Evolutionary conservation across 1,139 yeast genomes (phyloP).

Genomic region (Nakaseomyces bracarensis): DNA sequence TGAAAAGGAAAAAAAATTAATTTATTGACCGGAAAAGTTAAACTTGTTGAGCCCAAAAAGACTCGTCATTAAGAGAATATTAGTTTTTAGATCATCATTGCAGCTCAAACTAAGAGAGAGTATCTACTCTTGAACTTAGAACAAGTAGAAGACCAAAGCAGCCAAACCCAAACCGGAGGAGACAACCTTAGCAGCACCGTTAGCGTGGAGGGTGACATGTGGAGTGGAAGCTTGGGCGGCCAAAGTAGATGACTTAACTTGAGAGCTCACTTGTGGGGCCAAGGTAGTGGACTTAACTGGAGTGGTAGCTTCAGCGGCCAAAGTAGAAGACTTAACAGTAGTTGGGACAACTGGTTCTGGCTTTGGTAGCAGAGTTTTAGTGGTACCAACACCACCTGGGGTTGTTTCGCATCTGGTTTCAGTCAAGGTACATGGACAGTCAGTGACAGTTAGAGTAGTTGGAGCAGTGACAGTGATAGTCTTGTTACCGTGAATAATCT

Average conservation of each 20-base stretch:
- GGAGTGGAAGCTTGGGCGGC: constrained; percentile 9
- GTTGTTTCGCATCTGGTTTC: constrained; percentile 12
- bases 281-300: constrained; percentile 9
- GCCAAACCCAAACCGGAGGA: constrained; percentile 9
- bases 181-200: constrained; percentile 15
- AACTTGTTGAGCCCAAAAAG: background rate
- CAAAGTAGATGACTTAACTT: constrained; percentile 9
- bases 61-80: background rate
- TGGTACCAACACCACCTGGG: constrained; percentile 2
- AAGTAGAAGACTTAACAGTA: background rate
- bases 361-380: background rate
- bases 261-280: constrained; percentile 7
- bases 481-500: constrained; percentile 37
- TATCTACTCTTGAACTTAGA: too few species aligned
- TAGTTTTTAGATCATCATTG: constrained; percentile 2
- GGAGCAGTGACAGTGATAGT: constrained; percentile 9
- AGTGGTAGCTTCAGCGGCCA: background rate
- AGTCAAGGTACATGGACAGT: constrained; percentile 8
- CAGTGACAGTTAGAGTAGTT: constrained; percentile 9
- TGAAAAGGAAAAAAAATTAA: too few species aligned
- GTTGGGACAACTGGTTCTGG: background rate
- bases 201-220: constrained; percentile 10
- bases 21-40: too few species aligned
- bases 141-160: constrained; percentile 8
- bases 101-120: too few species aligned